Evolutionary conservation across 2,329 filamentous ascomycete species (phyloP).

Genomic region (Clarireedia homoeocarpa): DNA sequence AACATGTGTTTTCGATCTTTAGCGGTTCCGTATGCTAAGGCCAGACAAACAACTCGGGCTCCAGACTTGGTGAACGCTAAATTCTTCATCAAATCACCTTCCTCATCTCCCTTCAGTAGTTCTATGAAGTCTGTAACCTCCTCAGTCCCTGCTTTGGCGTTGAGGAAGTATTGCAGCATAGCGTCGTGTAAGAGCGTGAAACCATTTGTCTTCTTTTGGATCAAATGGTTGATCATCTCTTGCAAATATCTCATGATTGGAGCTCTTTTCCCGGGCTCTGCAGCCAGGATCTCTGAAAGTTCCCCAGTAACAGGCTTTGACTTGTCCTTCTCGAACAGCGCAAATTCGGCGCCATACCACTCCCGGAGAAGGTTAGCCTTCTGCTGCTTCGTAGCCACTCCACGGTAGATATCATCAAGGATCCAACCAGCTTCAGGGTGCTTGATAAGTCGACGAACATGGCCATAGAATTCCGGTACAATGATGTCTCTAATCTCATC

Average conservation of each 20-base stretch:
- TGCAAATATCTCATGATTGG: conserved; percentile 80
- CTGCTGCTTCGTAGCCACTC: conserved; percentile 76
- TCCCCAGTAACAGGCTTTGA: conserved; percentile 47
- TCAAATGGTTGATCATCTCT: conserved; percentile 81
- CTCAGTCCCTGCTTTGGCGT: conserved; percentile 65
- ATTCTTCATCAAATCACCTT: conserved; percentile 86
- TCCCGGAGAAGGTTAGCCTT: conserved; percentile 80
- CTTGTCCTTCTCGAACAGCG: conserved; percentile 60
- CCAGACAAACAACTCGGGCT: conserved; percentile 69
- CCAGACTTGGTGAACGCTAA: conserved; percentile 92
- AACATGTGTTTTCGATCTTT: conserved; percentile 91
- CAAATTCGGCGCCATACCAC: conserved; percentile 94
- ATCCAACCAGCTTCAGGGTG: conserved; percentile 97
- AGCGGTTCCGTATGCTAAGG: conserved; percentile 75
- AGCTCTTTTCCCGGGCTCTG: conserved; percentile 75
- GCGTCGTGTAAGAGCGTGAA: conserved; percentile 98
- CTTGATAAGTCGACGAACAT: conserved; percentile 87
- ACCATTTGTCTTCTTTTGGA: conserved; percentile 93
- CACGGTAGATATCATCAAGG: conserved; percentile 90
- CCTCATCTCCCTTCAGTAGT: conserved; percentile 83
- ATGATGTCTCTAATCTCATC: conserved; percentile 79
- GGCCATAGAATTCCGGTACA: conserved; percentile 89
- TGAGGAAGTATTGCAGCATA: conserved; percentile 93
- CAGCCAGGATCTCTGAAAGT: conserved; percentile 64
- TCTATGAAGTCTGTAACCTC: conserved; percentile 86